These are phyloP conservation scores for Coniferiporia weirii DNA, from an alignment of 1,284 basidiomycete genomes.

Conservation along the genomic window DNA sequence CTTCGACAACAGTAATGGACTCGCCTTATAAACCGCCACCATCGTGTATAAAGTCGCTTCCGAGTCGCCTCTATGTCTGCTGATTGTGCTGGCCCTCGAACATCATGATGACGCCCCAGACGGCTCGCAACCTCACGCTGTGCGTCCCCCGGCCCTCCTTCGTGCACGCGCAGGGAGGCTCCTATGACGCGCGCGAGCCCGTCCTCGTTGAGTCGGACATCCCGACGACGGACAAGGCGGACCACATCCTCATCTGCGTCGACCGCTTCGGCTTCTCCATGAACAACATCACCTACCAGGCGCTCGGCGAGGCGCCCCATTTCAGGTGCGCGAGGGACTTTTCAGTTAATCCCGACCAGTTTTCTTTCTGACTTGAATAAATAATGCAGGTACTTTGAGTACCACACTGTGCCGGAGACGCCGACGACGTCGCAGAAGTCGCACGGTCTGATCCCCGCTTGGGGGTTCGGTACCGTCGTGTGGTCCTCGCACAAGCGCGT, in stretches of 20 bases:
- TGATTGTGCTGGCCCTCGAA: too few species aligned
- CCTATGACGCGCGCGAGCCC: slow-evolving; percentile 20
- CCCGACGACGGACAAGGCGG: slow-evolving; percentile 20
- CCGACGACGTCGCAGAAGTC: slow-evolving; percentile 36
- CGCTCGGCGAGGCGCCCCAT: slow-evolving; percentile 54
- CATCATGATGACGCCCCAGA: too few species aligned
- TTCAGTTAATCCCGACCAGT: background rate
- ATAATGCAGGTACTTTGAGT: slow-evolving; percentile 56
- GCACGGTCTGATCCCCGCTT: slow-evolving; percentile 59
- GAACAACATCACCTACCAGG: slow-evolving; percentile 44
- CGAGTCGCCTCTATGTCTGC: too few species aligned
- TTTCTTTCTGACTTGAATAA: too few species aligned
- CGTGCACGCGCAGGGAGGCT: background rate
- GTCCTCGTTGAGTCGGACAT: slow-evolving; percentile 22
- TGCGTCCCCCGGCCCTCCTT: background rate
- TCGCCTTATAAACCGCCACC: too few species aligned
- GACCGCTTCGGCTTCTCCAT: slow-evolving; percentile 62
- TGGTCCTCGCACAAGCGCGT: slow-evolving; percentile 44
- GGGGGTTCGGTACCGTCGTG: slow-evolving; percentile 57
- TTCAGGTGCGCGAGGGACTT: slow-evolving; percentile 36
- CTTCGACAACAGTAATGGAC: too few species aligned
- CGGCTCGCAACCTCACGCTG: background rate
- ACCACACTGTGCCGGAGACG: slow-evolving; percentile 42
- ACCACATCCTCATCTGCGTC: slow-evolving; percentile 51
- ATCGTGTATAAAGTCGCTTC: too few species aligned